phyloP scores from a whole-genome alignment of 495 filamentous ascomycete species.

The Hyaloscypha finlandica region DNA sequence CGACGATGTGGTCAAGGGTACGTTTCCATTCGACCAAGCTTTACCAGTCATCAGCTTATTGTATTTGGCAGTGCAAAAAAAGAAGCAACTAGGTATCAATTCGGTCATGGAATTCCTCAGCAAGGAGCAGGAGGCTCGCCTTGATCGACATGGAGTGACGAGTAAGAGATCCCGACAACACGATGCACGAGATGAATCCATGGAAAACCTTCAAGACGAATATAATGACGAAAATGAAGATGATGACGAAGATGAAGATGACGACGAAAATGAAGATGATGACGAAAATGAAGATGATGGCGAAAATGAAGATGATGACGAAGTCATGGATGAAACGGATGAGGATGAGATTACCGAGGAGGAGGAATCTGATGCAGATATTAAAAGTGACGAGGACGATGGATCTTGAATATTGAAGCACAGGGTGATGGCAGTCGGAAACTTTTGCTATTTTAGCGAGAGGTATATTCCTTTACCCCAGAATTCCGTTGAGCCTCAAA shows the following conservation, averaged over 20 bases:
- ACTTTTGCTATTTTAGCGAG: neutral
- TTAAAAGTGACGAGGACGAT: neutral
- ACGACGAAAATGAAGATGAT: conserved; percentile 8
- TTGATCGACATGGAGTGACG: neutral
- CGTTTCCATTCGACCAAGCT: neutral
- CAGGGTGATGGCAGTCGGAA: neutral
- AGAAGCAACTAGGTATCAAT: neutral
- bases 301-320: neutral
- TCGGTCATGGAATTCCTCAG: neutral
- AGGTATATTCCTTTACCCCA: neutral
- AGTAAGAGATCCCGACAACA: neutral
- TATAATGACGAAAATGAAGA: no score
- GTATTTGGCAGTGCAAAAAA: neutral
- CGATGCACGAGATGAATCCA: neutral
- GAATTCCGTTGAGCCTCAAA: neutral
- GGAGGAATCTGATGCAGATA: neutral
- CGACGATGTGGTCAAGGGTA: conserved; percentile 40
- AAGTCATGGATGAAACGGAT: neutral
- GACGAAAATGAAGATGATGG: neutral
- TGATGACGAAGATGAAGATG: neutral
- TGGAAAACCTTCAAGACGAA: no score
- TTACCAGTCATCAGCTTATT: neutral
- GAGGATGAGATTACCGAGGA: conserved; percentile 3
- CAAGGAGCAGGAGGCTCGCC: neutral
- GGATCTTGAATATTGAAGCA: neutral